Conservation (phyloP, 129 eudicot genomes). For the Oenanthe sinensis region DNA sequence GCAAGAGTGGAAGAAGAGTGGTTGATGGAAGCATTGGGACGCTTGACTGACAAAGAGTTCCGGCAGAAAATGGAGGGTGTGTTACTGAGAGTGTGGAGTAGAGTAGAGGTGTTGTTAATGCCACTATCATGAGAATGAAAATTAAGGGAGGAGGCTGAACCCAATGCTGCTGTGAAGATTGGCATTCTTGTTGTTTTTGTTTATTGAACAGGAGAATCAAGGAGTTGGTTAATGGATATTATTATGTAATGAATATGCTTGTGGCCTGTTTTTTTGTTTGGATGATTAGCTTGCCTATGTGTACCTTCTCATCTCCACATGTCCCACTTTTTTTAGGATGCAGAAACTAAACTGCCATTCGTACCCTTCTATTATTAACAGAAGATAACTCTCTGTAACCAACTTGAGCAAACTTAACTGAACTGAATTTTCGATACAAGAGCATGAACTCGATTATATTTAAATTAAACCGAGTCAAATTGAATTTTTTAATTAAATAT, state of each 20-base stretch:
- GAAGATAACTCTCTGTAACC: neutral
- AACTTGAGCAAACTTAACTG: neutral
- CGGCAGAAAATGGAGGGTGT: conserved; percentile 14
- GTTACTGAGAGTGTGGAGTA: neutral
- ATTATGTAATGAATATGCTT: neutral
- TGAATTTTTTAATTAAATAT: too few species aligned
- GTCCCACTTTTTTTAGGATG: neutral
- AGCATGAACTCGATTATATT: too few species aligned
- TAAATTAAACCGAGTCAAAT: neutral
- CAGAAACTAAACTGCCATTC: neutral
- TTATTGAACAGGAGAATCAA: conserved; percentile 1
- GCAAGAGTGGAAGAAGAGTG: conserved; percentile 4
- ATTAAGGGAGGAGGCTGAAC: conserved; percentile 15
- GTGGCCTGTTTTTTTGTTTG: neutral
- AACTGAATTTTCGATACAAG: neutral
- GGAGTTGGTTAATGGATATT: conserved; percentile 1
- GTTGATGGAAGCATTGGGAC: neutral
- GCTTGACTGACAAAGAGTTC: conserved; percentile 14
- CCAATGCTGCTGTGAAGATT: conserved; percentile 26
- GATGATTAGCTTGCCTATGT: neutral
- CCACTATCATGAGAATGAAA: conserved; percentile 26
- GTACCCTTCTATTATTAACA: neutral
- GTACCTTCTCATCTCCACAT: conserved; percentile 4
- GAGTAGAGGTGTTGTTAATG: conserved; percentile 14
- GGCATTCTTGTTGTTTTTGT: conserved; percentile 24